Conservation (phyloP, 2,329 filamentous ascomycete genomes). For the Thielaviopsis populi region DNA sequence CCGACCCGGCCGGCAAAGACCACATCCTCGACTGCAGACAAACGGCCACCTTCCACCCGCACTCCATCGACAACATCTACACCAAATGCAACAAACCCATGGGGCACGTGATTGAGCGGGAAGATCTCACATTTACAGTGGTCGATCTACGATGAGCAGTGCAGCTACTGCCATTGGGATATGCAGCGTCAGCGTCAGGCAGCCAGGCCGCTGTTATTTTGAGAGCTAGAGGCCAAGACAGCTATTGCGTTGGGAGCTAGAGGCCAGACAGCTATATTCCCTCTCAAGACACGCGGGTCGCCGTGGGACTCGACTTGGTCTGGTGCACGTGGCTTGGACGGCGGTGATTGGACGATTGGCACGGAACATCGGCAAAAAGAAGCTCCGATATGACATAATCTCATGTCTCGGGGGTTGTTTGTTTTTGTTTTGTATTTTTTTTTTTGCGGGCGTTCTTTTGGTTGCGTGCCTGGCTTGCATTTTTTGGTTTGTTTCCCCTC, state of each 20-base stretch:
- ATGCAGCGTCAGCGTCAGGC: too few species aligned
- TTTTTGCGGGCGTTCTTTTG: neutral
- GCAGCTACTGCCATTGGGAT: too few species aligned
- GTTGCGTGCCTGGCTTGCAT: neutral
- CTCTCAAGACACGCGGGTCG: too few species aligned
- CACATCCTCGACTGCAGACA: constrained; percentile 69
- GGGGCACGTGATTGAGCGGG: constrained; percentile 56
- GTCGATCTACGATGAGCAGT: constrained; percentile 35
- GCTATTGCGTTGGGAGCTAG: too few species aligned
- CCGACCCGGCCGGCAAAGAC: constrained; percentile 78
- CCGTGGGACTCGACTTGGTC: neutral
- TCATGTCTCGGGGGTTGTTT: neutral
- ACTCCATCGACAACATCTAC: constrained; percentile 54
- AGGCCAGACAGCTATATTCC: too few species aligned
- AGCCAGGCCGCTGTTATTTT: too few species aligned
- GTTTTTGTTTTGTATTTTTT: neutral
- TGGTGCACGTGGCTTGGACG: neutral
- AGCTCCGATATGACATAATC: neutral
- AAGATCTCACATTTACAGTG: constrained; percentile 46
- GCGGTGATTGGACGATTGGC: neutral
- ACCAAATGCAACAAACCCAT: constrained; percentile 52
- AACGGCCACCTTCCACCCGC: constrained; percentile 70
- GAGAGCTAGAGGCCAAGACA: too few species aligned
- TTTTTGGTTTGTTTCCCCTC: neutral
- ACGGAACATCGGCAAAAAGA: neutral